These are phyloP conservation scores for Fraxinus anomala DNA, from an alignment of 257 asterid genomes.

Conservation along the genomic window DNA sequence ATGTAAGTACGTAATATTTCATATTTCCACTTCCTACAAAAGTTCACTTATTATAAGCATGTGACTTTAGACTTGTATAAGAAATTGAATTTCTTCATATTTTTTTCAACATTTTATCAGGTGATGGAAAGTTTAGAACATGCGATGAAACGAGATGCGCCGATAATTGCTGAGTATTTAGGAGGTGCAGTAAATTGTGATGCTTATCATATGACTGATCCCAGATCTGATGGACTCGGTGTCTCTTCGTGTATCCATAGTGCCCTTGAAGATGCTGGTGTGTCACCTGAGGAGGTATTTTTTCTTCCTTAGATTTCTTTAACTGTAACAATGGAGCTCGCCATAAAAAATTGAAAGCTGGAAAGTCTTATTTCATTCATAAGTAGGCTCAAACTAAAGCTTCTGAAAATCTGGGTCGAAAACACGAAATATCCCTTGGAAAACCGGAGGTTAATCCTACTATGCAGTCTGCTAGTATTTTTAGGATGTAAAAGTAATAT, in stretches of 20 bases:
- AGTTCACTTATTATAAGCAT: background rate
- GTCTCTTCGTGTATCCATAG: slow-evolving; percentile 81
- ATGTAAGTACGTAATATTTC: background rate
- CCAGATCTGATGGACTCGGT: slow-evolving; percentile 94
- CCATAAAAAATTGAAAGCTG: slow-evolving; percentile 6
- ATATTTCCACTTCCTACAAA: background rate
- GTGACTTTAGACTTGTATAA: background rate
- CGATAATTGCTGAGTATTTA: slow-evolving; percentile 86
- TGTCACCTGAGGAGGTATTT: slow-evolving; percentile 90
- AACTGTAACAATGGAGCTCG: background rate
- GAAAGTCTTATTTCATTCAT: slow-evolving; percentile 5
- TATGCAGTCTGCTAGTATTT: background rate
- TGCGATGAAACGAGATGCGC: slow-evolving; percentile 88
- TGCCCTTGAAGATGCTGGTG: slow-evolving; percentile 85
- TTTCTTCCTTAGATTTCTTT: slow-evolving; percentile 17
- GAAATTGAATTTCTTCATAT: background rate
- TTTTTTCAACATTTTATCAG: slow-evolving; percentile 41
- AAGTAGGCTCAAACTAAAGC: background rate
- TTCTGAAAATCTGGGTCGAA: slow-evolving; percentile 5
- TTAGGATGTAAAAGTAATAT: background rate
- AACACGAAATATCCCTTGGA: background rate
- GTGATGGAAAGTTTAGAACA: slow-evolving; percentile 96
- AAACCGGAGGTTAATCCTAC: background rate
- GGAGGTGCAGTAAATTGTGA: slow-evolving; percentile 97
- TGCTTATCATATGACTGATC: slow-evolving; percentile 97